Base-by-base conservation (phyloP, 495 filamentous ascomycete genomes). In the Hypoxylon intermedium region DNA sequence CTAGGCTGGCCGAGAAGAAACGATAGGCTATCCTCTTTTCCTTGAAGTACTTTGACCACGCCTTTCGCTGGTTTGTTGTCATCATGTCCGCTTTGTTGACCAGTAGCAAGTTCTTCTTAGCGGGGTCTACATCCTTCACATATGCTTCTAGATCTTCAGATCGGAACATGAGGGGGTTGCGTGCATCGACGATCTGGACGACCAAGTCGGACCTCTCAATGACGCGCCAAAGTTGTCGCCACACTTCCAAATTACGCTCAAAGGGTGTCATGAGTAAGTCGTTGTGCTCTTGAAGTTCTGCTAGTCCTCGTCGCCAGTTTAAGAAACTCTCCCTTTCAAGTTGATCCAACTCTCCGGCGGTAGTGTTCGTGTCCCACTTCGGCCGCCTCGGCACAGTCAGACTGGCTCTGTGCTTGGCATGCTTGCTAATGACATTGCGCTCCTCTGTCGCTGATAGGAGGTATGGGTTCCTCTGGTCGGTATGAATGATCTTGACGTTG, bases 51-150 rank as follows among this genome's bases (percentile, higher is more conserved):
- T 88, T 83, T 6, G 93, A 92, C 95, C 95, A 99, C 1, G 79
- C 78, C 65, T 85, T 85, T 65, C 95, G 78, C 74, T 99, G 95
- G 64, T 86, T 84, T 49, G 85, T 72, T 12, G 92, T 94, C 91
- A 99, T 91, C 95, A 99, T 96, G 79, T 99, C 95, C 34, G 95
- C 93, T 83, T 99, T 99, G 78, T 99, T 99, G 50, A 99, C 91
- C 31, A 99, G 77, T 40, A 99, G 74, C 66, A 99, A 68, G 72
- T 99, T 99, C 62, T 89, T 83, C 81, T 99, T 99, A 68, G 83
- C 85, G 1, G 86, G 74, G 68, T 91, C 88, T 21, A 98, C 89
- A 72, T 97, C 91, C 77, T 94, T 92, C 42, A 98, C 94, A 64
- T 99, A 99, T 50, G 75, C 82, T 69, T 97, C 95, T 44, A 99